Evolutionary conservation across 1,284 basidiomycete genomes (phyloP), one percentile per base, ranked within the genome.

Genomic region (Phylloporus sp.): DNA sequence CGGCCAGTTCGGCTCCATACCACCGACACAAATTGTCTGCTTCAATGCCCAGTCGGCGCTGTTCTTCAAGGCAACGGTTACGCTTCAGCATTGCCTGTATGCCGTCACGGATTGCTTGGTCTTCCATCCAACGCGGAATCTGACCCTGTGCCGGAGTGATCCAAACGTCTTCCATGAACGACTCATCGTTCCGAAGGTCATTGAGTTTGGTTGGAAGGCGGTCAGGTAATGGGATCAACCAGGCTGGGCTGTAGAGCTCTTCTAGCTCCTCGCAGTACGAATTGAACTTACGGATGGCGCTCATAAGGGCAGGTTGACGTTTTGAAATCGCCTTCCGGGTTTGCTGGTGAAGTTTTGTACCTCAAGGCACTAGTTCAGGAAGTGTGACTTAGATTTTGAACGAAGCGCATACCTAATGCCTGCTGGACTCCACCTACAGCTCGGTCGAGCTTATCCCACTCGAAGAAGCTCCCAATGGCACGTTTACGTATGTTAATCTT

Each of bases 141-240:
- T 60, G 28, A 0, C 58, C 67, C 2, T 56, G 18, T 2, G 70
- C 53, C 0, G 63, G 71, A 0, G 70, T 66, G 17, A 80, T 74
- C 80, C 81, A 82, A 0, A 82, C 72, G 63, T 82, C 80, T 55
- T 80, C 69, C 69, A 80, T 74, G 0, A 82, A 65, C 1, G 56
- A 61, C 0, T 76, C 59, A 39, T 73, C 56, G 15, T 76, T 72
- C 0, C 73, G 69, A 7, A 81, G 69, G 0, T 67, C 67, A 0
- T 62, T 61, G 0, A 82, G 68, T 24, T 74, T 68, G 0, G 69
- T 74, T 6, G 74, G 73, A 0, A 81, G 72, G 0, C 70, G 72
- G 2, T 53, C 32, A 4, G 80, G 79, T 4, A 80, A 34, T 0
- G 78, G 78, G 11, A 82, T 74, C 3, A 56, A 56, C 66, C 72